phyloP scores from a whole-genome alignment of 2,329 filamentous ascomycete genomes.

The Ramichloridium luteum region DNA sequence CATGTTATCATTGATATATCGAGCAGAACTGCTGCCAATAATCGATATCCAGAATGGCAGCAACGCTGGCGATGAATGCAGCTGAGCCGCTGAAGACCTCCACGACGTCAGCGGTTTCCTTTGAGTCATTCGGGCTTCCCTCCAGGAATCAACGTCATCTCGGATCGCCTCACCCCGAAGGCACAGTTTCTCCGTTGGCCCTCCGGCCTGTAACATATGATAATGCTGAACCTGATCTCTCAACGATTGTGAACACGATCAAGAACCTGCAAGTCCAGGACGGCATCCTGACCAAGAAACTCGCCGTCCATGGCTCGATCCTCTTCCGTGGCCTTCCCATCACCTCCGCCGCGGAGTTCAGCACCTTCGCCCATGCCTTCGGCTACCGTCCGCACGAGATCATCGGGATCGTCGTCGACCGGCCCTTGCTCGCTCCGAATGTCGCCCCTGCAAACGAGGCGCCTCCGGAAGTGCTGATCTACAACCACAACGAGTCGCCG shows the following conservation, averaged over 20 bases:
- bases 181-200: too few species aligned
- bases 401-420: conserved; percentile 39
- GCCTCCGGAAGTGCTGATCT: conserved; percentile 37
- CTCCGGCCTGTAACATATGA: too few species aligned
- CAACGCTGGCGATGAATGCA: too few species aligned
- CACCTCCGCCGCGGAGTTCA: conserved; percentile 34
- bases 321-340: conserved; percentile 38
- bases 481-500: conserved; percentile 41
- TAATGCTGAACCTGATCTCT: too few species aligned
- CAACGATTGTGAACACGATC: conserved; percentile 29
- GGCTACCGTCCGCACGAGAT: conserved; percentile 38
- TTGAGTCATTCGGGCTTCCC: too few species aligned
- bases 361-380: conserved; percentile 39
- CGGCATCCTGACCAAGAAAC: conserved; percentile 28
- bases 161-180: too few species aligned
- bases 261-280: conserved; percentile 27
- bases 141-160: too few species aligned
- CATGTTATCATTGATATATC: too few species aligned
- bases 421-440: conserved; percentile 33
- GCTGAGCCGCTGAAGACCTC: too few species aligned
- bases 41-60: too few species aligned
- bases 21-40: too few species aligned
- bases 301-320: conserved; percentile 35
- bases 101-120: too few species aligned
- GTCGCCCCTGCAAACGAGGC: conserved; percentile 39